phyloP scores from a whole-genome alignment of 176 grass and related monocot genomes.

The Lolium perenne region DNA sequence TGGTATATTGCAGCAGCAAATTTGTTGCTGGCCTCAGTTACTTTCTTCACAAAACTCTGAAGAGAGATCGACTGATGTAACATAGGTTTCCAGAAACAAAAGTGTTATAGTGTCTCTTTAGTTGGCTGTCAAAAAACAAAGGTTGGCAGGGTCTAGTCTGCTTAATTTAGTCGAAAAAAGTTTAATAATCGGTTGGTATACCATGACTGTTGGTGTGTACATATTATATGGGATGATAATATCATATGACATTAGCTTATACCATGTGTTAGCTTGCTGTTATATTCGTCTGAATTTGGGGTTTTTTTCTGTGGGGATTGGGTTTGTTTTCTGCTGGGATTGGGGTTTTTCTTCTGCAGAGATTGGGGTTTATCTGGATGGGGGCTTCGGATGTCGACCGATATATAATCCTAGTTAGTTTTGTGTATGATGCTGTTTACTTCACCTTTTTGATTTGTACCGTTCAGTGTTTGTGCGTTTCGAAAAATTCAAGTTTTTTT shows the following conservation, averaged over 20 bases:
- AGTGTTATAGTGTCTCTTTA: constrained; percentile 37
- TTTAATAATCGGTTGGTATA: constrained; percentile 42
- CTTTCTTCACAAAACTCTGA: constrained; percentile 46
- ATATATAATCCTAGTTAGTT: not conserved
- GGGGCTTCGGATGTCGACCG: not conserved
- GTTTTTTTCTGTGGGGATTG: not conserved
- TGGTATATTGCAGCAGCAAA: constrained; percentile 30
- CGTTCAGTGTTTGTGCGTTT: not conserved
- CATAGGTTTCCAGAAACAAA: constrained; percentile 50
- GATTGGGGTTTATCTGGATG: not conserved
- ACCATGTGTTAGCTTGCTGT: not conserved
- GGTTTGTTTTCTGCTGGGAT: not conserved
- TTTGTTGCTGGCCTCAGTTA: constrained; percentile 45
- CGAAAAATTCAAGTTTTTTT: not conserved
- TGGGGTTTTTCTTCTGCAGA: not conserved
- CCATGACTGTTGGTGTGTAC: constrained; percentile 43
- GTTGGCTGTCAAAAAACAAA: constrained; percentile 32
- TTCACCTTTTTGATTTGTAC: not conserved
- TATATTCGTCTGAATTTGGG: not conserved
- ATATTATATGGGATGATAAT: constrained; percentile 45
- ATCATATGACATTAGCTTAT: constrained; percentile 25
- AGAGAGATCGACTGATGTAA: constrained; percentile 51
- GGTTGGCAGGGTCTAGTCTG: constrained; percentile 7
- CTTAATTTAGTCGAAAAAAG: constrained; percentile 33
- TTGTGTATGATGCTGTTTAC: not conserved